Conservation (phyloP, 768 basidiomycete genomes). For the Lactifluus echinatus region DNA sequence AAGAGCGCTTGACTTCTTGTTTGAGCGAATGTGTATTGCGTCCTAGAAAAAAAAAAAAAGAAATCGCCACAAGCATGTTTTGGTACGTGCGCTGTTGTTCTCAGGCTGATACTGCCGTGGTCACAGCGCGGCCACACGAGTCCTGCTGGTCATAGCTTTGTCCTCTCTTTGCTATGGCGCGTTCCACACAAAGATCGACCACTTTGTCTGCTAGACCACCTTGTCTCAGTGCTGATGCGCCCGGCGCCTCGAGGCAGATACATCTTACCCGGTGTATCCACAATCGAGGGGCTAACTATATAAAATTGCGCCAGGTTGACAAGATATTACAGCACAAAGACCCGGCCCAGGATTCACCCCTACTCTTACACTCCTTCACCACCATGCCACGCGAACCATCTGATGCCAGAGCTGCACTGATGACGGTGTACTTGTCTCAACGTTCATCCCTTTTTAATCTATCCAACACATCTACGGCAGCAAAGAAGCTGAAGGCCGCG, state of each 20-base stretch:
- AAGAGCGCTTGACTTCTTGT: too few relatives aligned
- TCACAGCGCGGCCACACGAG: neutral
- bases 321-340: neutral
- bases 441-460: slow-evolving; percentile 8
- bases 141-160: neutral
- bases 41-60: too few relatives aligned
- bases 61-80: too few relatives aligned
- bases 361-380: slow-evolving; percentile 3
- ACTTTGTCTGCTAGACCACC: slow-evolving; percentile 6
- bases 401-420: slow-evolving; percentile 30
- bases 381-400: slow-evolving; percentile 26
- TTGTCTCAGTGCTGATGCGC: slow-evolving; percentile 10
- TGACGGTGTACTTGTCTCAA: slow-evolving; percentile 26
- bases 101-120: neutral
- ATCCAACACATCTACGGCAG: neutral
- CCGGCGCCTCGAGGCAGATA: slow-evolving; percentile 16
- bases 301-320: slow-evolving; percentile 2
- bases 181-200: slow-evolving; percentile 5
- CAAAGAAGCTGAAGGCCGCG: slow-evolving; percentile 9
- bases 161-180: neutral
- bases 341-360: neutral
- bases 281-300: slow-evolving; percentile 8
- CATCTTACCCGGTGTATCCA: slow-evolving; percentile 9
- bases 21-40: too few relatives aligned
- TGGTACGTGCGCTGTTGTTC: neutral